These are phyloP conservation scores for Pleurotus eryngii DNA, from an alignment of 768 basidiomycete genomes.

Conservation along the genomic window DNA sequence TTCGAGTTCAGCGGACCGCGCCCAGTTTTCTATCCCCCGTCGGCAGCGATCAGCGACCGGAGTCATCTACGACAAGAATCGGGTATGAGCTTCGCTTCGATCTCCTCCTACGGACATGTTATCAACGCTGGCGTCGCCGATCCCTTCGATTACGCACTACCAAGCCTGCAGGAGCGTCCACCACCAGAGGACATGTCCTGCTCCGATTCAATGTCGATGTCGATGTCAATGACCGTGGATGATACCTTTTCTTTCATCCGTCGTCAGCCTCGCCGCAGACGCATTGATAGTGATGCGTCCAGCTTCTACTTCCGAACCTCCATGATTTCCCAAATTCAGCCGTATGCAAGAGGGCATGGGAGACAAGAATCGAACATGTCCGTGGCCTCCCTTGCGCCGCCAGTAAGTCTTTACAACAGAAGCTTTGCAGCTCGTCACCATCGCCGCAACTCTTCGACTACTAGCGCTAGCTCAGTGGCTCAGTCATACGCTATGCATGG, in stretches of 20 bases:
- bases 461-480: constrained; percentile 56
- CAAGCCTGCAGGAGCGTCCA: constrained; percentile 51
- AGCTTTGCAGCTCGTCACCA: constrained; percentile 40
- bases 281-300: constrained; percentile 74
- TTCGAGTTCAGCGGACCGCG: constrained; percentile 69
- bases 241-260: constrained; percentile 70
- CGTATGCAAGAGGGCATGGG: constrained; percentile 47
- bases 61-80: constrained; percentile 54
- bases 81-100: constrained; percentile 69
- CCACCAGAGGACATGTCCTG: constrained; percentile 55
- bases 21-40: constrained; percentile 64
- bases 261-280: constrained; percentile 36
- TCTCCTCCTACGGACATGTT: constrained; percentile 75
- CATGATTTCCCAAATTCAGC: constrained; percentile 18
- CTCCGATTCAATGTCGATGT: constrained; percentile 28
- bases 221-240: constrained; percentile 59
- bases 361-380: constrained; percentile 64
- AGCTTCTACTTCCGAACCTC: constrained; percentile 71
- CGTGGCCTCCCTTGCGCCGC: constrained; percentile 53
- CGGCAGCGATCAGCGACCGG: constrained; percentile 28
- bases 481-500: constrained; percentile 54
- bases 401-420: constrained; percentile 71
- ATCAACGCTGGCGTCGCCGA: constrained; percentile 60
- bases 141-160: constrained; percentile 71
- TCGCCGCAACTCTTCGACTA: constrained; percentile 54